These are phyloP conservation scores for Cucurbita moschata DNA, from an alignment of 306 rosid species.

Conservation along the genomic window DNA sequence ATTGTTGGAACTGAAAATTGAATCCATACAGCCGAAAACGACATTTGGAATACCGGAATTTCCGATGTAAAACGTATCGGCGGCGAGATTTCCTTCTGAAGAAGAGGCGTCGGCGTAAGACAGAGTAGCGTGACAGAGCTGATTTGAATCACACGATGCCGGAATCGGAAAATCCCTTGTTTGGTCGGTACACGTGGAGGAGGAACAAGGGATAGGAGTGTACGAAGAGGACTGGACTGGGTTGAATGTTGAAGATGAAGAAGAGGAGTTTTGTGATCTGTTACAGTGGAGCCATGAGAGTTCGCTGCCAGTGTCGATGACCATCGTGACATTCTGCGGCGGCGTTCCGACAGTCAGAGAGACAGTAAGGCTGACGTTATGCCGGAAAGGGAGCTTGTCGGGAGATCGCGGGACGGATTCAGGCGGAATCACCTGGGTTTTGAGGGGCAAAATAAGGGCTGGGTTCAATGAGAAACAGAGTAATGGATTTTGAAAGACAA, in stretches of 20 bases:
- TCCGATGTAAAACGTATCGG: constrained; percentile 48
- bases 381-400: constrained; percentile 59
- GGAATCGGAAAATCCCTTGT: constrained; percentile 70
- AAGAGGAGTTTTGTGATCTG: constrained; percentile 11
- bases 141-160: constrained; percentile 67
- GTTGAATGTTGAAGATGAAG: constrained; percentile 11
- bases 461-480: constrained; percentile 7
- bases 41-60: constrained; percentile 17
- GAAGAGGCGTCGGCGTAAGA: constrained; percentile 73
- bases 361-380: constrained; percentile 57
- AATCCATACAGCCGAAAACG: constrained; percentile 71
- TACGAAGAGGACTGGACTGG: constrained; percentile 40
- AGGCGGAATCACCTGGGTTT: constrained; percentile 43
- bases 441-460: constrained; percentile 42
- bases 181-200: constrained; percentile 45
- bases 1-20: constrained; percentile 26
- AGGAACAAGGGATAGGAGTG: constrained; percentile 47
- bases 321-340: constrained; percentile 75
- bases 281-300: constrained; percentile 81
- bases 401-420: constrained; percentile 49
- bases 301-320: constrained; percentile 79
- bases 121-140: constrained; percentile 75
- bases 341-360: constrained; percentile 62
- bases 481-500: not conserved
- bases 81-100: constrained; percentile 67